Evolutionary conservation across 371 early-diverging fungal genomes (phyloP), one percentile per base, ranked within the genome.

Genomic region (Rhizopus sp.): DNA sequence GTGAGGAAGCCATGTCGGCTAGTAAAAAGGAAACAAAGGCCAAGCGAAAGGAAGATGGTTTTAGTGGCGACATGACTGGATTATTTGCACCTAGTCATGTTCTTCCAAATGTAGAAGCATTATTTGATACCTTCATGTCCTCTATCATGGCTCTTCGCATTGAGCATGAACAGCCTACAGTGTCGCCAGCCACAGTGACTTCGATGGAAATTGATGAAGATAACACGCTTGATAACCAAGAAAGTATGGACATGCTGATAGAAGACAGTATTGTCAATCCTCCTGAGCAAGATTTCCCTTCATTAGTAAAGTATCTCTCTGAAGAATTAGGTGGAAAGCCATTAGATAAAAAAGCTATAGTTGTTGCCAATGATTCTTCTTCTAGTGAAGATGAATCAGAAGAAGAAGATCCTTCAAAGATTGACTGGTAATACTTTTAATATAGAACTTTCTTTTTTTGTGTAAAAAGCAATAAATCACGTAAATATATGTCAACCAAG

Each of bases 1-100:
- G 69, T 54, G 64, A 62, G 31, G 69, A 68, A 51, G 69, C 66
- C 16, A 65, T 66, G 62, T 47, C 55, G 48, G 52, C 53, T 5
- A 46, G 61, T 16, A 54, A 47, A 46, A 55, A 58, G 41, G 66
- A 58, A 15, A 45, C 9, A 32, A 49, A 53, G n/a, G 35, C 40
- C 37, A 63, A 39, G 58, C 56, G 41, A 30, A 58, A 55, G 46
- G 61, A 70, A 17, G 61, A 66, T 12, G 64, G 59, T 2, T 53
- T 40, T 31, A 29, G 23, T 23, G 23, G 23, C 23, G 62, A 60
- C 9, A 57, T 42, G 8, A 45, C 59, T 31, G 55, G 68, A 6
- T 50, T 80, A 52, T 68, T 66, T 40, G 80, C 72, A 23, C 77
- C 80, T 10, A 70, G 75, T 32, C 80, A 80, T 51, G 73, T 69